Evolutionary conservation across 768 basidiomycete genomes (phyloP).

Genomic region (Tricholoma matsutake): DNA sequence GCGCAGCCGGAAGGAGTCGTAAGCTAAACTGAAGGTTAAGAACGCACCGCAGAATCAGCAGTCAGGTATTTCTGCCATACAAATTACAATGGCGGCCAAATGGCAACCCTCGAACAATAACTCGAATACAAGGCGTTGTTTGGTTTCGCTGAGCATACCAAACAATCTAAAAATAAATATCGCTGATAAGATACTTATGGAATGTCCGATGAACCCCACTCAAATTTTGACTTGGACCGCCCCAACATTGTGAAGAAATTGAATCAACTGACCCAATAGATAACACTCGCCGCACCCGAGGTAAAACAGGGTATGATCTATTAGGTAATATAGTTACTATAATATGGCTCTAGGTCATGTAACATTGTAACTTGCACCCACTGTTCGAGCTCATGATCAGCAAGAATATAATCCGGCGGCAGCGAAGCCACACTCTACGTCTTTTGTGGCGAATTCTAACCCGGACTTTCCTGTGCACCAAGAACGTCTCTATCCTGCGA

Average conservation of each 20-base stretch:
- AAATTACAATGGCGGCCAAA: no score
- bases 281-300: no score
- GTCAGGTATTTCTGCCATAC: no score
- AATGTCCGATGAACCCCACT: no score
- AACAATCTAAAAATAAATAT: background rate
- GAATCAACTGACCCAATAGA: no score
- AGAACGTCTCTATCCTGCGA: slow-evolving; percentile 24
- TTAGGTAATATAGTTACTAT: background rate
- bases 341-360: background rate
- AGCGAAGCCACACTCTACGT: slow-evolving; percentile 1
- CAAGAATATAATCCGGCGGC: background rate
- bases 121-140: no score
- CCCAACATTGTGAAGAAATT: no score
- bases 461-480: slow-evolving; percentile 27
- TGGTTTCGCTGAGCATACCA: background rate
- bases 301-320: no score
- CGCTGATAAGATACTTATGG: no score
- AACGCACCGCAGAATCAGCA: background rate
- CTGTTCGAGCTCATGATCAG: background rate
- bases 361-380: no score
- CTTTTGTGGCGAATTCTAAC: slow-evolving; percentile 24
- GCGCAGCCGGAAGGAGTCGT: slow-evolving; percentile 8
- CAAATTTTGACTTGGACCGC: no score
- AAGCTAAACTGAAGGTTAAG: background rate
- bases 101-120: no score